A percentile compares a stretch with the other conserved stretches of the same genome.
phyloP scores from a whole-genome alignment of 768 basidiomycete species.

The Tricholoma sp. region DNA sequence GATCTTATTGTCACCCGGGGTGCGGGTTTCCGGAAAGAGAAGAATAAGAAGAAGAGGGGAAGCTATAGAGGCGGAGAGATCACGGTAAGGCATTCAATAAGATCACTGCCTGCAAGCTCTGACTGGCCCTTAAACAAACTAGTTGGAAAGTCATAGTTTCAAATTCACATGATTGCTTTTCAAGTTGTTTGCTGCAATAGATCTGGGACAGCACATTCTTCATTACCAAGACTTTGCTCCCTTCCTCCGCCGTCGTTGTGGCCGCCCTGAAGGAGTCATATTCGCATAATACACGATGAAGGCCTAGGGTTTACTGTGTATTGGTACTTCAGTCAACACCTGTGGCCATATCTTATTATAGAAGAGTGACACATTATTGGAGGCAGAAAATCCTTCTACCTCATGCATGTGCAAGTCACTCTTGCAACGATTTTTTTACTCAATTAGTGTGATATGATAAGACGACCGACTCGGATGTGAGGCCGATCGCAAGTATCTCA shows the following conservation, averaged over 20 bases:
- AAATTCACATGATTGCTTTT: slow-evolving; percentile 52
- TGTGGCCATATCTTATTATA: no score
- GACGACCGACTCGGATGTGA: no score
- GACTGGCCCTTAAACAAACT: slow-evolving; percentile 4
- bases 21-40: slow-evolving; percentile 95
- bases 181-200: background rate
- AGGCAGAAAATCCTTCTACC: no score
- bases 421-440: no score
- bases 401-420: no score
- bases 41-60: slow-evolving; percentile 98
- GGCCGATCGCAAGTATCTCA: no score
- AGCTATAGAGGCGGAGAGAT: slow-evolving; percentile 95
- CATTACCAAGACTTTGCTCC: background rate
- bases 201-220: background rate
- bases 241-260: background rate
- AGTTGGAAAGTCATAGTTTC: slow-evolving; percentile 85
- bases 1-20: slow-evolving; percentile 94
- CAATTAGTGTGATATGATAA: no score
- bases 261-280: background rate
- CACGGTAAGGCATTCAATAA: slow-evolving; percentile 49
- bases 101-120: background rate
- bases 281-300: background rate
- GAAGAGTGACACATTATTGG: no score
- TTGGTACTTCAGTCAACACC: no score
- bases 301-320: background rate